Evolutionary conservation across 164 flowering plant species (phyloP).

Genomic region (Vitis vinifera): DNA sequence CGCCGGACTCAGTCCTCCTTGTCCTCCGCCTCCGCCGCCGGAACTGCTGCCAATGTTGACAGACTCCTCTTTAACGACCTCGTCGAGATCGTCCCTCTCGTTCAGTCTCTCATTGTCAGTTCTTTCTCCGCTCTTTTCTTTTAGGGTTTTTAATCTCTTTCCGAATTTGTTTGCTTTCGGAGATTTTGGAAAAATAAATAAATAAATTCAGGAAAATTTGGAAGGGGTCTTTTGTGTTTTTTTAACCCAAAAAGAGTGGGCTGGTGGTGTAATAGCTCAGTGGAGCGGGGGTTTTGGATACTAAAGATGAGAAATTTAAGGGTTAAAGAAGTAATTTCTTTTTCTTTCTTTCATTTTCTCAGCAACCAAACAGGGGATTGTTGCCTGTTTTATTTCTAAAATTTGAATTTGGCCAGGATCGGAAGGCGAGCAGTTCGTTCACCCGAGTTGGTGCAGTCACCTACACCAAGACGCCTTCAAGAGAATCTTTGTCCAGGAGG

Average conservation of each 20-base stretch:
- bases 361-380: background rate
- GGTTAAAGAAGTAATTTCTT: no score
- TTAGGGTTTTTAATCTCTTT: background rate
- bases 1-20: slow-evolving; percentile 34
- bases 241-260: no score
- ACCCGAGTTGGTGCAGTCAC: slow-evolving; percentile 75
- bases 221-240: background rate
- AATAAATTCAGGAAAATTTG: no score
- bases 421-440: slow-evolving; percentile 65
- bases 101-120: slow-evolving; percentile 80
- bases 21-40: slow-evolving; percentile 25
- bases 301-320: no score
- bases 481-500: slow-evolving; percentile 58
- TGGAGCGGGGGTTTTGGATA: no score
- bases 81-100: slow-evolving; percentile 86
- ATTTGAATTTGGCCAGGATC: slow-evolving; percentile 41
- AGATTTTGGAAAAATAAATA: background rate
- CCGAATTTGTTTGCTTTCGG: background rate
- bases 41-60: slow-evolving; percentile 45
- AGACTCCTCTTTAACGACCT: slow-evolving; percentile 70
- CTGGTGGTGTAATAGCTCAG: no score
- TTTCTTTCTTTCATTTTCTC: background rate
- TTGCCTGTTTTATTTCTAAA: background rate
- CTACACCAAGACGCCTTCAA: slow-evolving; percentile 87
- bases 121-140: slow-evolving; percentile 8